phyloP scores from a whole-genome alignment of 805 yeast genomes.

The Yarrowia sp. region DNA sequence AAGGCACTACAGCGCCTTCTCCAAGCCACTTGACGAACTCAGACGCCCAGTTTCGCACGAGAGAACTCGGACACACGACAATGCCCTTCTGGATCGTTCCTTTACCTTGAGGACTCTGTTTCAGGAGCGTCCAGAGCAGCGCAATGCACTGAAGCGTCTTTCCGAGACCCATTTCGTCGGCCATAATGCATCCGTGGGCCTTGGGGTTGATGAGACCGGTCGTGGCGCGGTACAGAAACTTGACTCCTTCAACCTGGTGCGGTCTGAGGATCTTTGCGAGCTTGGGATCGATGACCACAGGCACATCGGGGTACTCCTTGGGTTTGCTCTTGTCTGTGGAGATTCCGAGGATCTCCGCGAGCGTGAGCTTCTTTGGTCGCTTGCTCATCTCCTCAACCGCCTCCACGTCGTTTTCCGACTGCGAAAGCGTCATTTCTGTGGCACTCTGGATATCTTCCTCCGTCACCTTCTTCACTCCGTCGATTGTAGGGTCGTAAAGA shows the following conservation, averaged over 20 bases:
- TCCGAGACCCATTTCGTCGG: constrained; percentile 96
- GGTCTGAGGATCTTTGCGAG: constrained; percentile 84
- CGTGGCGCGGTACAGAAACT: constrained; percentile 85
- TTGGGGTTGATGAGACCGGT: constrained; percentile 63
- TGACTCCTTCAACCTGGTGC: constrained; percentile 94
- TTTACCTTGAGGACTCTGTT: constrained; percentile 83
- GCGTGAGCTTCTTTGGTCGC: constrained; percentile 41
- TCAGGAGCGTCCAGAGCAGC: constrained; percentile 85
- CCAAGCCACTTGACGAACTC: constrained; percentile 95
- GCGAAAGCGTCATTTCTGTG: constrained; percentile 32
- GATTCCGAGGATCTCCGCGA: constrained; percentile 80
- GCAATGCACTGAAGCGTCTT: constrained; percentile 88
- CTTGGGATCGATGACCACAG: constrained; percentile 92
- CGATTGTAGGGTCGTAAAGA: constrained; percentile 91
- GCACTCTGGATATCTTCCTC: constrained; percentile 33
- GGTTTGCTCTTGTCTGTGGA: constrained; percentile 43
- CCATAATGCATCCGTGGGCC: constrained; percentile 97
- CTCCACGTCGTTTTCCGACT: constrained; percentile 38
- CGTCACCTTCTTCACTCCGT: constrained; percentile 39
- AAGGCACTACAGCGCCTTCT: constrained; percentile 78
- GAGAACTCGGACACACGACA: constrained; percentile 91
- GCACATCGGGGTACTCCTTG: constrained; percentile 73
- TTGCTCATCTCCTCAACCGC: constrained; percentile 33
- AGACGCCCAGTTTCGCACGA: constrained; percentile 96
- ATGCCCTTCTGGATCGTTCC: constrained; percentile 84